These are phyloP conservation scores for Grosmannia serpens DNA, from an alignment of 2,329 filamentous ascomycete species.

Conservation along the genomic window DNA sequence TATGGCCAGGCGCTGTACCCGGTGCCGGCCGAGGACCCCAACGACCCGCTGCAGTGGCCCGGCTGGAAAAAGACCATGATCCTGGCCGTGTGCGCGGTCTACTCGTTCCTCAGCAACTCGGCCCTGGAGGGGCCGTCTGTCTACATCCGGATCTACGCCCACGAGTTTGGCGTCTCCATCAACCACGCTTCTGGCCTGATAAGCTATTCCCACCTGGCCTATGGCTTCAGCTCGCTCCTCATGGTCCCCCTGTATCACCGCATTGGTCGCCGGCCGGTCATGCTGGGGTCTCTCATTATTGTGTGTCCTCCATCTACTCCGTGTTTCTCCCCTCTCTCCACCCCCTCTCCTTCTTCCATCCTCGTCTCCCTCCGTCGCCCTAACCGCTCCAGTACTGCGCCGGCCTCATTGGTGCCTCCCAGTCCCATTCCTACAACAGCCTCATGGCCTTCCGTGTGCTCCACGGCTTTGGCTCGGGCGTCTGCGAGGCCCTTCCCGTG, in stretches of 20 bases:
- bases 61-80: conserved; percentile 44
- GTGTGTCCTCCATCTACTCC: conserved; percentile 14
- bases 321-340: background rate
- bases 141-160: conserved; percentile 43
- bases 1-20: conserved; percentile 50
- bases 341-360: background rate
- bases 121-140: conserved; percentile 44
- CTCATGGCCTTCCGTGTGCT: conserved; percentile 29
- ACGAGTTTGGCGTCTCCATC: conserved; percentile 38
- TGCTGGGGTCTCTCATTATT: conserved; percentile 27
- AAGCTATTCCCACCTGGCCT: conserved; percentile 49
- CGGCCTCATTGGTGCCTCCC: conserved; percentile 26
- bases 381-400: conserved; percentile 22
- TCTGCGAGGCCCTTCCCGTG: conserved; percentile 33
- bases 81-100: conserved; percentile 38
- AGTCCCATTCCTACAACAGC: conserved; percentile 22
- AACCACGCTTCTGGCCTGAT: conserved; percentile 42
- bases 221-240: conserved; percentile 44
- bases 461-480: conserved; percentile 27
- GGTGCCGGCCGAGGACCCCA: conserved; percentile 48
- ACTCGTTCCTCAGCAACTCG: conserved; percentile 48
- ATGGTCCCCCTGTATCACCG: conserved; percentile 46
- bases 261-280: conserved; percentile 30
- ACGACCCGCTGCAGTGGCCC: conserved; percentile 49
- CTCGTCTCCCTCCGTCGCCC: too few species aligned